Conservation (phyloP, 345 rosid species). For the Aethionema arabicum region DNA sequence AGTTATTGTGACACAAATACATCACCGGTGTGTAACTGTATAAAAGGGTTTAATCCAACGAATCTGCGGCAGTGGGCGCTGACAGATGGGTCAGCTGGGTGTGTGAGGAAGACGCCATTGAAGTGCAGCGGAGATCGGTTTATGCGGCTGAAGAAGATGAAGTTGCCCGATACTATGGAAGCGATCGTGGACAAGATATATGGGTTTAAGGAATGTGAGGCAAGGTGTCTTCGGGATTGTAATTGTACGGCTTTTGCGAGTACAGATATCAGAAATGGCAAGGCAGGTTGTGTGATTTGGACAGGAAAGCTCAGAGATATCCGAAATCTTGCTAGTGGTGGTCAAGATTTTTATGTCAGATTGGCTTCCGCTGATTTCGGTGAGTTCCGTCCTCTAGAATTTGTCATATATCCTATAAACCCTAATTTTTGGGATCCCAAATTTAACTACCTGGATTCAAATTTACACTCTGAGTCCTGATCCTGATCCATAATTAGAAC, state of each 20-base stretch:
- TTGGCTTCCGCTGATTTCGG: conserved; percentile 68
- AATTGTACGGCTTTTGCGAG: conserved; percentile 44
- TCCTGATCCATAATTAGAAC: too few species aligned
- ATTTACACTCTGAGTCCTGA: too few species aligned
- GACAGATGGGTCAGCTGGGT: conserved; percentile 47
- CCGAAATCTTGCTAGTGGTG: conserved; percentile 32
- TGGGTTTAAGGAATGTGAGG: conserved; percentile 32
- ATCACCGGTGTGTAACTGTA: conserved; percentile 63
- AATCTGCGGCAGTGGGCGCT: conserved; percentile 45
- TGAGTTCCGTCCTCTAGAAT: conserved; percentile 17
- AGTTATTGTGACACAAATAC: conserved; percentile 55
- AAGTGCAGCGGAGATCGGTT: conserved; percentile 49
- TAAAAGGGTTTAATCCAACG: conserved; percentile 53
- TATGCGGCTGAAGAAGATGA: conserved; percentile 44
- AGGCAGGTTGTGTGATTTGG: conserved; percentile 48
- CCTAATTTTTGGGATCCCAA: too few species aligned
- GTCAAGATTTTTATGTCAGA: conserved; percentile 62
- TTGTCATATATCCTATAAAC: too few species aligned
- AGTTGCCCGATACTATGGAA: conserved; percentile 48
- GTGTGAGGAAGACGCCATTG: conserved; percentile 47
- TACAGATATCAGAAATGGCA: conserved; percentile 28
- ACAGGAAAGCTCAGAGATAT: conserved; percentile 37
- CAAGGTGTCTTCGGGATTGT: conserved; percentile 36
- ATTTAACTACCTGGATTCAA: too few species aligned
- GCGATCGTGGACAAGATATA: conserved; percentile 35